These are phyloP conservation scores for Sherardia arvensis DNA, from an alignment of 257 asterid species.

Conservation along the genomic window DNA sequence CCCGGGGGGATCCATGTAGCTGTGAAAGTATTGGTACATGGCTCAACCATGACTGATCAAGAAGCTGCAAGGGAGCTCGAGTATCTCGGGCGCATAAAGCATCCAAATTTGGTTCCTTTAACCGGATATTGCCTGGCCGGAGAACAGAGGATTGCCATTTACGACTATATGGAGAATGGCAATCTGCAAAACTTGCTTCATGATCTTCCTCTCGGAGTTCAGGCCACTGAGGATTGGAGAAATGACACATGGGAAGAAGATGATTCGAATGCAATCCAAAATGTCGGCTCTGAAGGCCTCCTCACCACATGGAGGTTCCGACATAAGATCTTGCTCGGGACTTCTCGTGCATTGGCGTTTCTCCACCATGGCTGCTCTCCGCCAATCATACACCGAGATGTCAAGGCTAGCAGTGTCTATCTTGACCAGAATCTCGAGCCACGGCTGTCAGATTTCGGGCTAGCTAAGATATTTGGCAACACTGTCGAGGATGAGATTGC, in stretches of 20 bases:
- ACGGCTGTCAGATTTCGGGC: slow-evolving; percentile 69
- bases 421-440: slow-evolving; percentile 67
- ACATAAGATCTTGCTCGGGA: slow-evolving; percentile 68
- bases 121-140: slow-evolving; percentile 88
- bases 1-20: slow-evolving; percentile 79
- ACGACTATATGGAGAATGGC: slow-evolving; percentile 89
- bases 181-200: slow-evolving; percentile 68
- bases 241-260: slow-evolving; percentile 66
- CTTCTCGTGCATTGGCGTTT: slow-evolving; percentile 80
- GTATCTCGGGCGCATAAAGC: slow-evolving; percentile 74
- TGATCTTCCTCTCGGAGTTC: slow-evolving; percentile 70
- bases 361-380: slow-evolving; percentile 90
- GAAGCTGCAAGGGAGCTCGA: slow-evolving; percentile 80
- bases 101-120: slow-evolving; percentile 73
- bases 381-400: slow-evolving; percentile 70
- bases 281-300: slow-evolving; percentile 51
- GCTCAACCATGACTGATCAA: slow-evolving; percentile 66
- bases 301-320: slow-evolving; percentile 58
- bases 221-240: slow-evolving; percentile 65
- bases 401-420: slow-evolving; percentile 77
- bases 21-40: slow-evolving; percentile 66
- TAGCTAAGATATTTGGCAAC: slow-evolving; percentile 60
- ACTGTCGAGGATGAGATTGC: slow-evolving; percentile 51
- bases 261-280: slow-evolving; percentile 45
- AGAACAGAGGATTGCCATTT: slow-evolving; percentile 74